Conservation (phyloP, 1,139 yeast species). For the Suhomyces panamericanus region DNA sequence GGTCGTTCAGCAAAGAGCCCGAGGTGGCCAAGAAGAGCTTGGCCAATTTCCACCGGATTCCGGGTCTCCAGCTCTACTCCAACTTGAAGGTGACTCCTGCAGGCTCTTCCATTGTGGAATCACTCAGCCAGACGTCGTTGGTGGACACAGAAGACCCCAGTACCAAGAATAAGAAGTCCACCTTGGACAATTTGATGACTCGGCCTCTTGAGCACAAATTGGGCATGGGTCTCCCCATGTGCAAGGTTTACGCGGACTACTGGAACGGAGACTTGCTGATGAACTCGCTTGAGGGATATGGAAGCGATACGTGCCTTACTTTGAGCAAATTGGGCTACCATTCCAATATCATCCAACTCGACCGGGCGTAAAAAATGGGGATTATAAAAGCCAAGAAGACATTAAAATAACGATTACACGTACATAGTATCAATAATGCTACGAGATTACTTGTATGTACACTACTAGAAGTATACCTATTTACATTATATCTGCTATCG, state of each 20-base stretch:
- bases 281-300: constrained; percentile 85
- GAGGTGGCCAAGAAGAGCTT: constrained; percentile 56
- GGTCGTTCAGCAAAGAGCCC: constrained; percentile 82
- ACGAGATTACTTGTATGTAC: too few relatives aligned
- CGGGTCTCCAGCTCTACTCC: constrained; percentile 53
- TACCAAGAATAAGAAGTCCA: constrained; percentile 35
- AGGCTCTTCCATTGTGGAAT: constrained; percentile 39
- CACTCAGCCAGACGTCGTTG: constrained; percentile 35
- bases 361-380: constrained; percentile 72
- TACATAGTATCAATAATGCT: too few relatives aligned
- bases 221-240: constrained; percentile 89
- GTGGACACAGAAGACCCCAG: constrained; percentile 40
- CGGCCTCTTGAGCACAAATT: constrained; percentile 73
- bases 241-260: constrained; percentile 88
- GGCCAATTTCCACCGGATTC: constrained; percentile 65
- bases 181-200: constrained; percentile 51
- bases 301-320: constrained; percentile 82
- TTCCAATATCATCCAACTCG: constrained; percentile 65
- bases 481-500: too few relatives aligned
- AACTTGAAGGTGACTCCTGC: constrained; percentile 41
- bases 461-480: too few relatives aligned
- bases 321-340: constrained; percentile 76
- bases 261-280: constrained; percentile 90
- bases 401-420: too few relatives aligned
- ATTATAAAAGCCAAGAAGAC: too few relatives aligned